Evolutionary conservation across 139 green algal genomes (phyloP).

Genomic region (Haematococcus lacustris): DNA sequence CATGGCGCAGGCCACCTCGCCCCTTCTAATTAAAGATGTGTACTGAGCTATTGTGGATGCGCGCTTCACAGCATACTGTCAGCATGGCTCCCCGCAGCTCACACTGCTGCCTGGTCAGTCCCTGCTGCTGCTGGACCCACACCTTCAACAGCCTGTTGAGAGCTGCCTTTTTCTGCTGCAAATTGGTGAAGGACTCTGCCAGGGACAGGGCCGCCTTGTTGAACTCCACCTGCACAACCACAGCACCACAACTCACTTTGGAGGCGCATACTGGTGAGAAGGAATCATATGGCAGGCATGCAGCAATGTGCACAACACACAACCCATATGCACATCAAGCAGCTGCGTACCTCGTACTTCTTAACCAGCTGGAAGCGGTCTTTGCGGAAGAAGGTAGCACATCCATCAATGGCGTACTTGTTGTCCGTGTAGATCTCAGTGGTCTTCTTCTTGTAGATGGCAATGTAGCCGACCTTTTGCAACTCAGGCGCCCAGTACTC

Average conservation of each 20-base stretch:
- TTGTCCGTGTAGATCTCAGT: slow-evolving; percentile 82
- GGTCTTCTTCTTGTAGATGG: slow-evolving; percentile 99
- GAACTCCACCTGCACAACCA: slow-evolving; percentile 86
- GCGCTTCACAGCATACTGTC: too few relatives aligned
- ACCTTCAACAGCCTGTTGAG: slow-evolving; percentile 93
- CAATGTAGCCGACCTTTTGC: slow-evolving; percentile 80
- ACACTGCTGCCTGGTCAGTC: too few relatives aligned
- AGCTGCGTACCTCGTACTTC: slow-evolving; percentile 81
- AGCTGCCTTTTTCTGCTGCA: slow-evolving; percentile 81
- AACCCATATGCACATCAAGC: background rate
- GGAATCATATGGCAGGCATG: background rate
- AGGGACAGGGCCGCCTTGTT: slow-evolving; percentile 96
- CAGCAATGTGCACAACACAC: background rate
- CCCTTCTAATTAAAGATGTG: too few relatives aligned
- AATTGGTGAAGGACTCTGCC: slow-evolving; percentile 75
- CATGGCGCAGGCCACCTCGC: too few relatives aligned
- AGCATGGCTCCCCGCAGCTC: too few relatives aligned
- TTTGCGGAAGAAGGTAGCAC: slow-evolving; percentile 91
- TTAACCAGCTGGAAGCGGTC: slow-evolving; percentile 92
- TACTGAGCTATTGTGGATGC: too few relatives aligned
- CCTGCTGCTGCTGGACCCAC: too few relatives aligned
- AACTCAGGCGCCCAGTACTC: slow-evolving; percentile 68
- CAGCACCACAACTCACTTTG: background rate
- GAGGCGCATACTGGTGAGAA: background rate
- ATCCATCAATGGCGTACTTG: slow-evolving; percentile 93